Evolutionary conservation across 192 early-diverging fungal species (phyloP).

Genomic region (Gigaspora rosea): DNA sequence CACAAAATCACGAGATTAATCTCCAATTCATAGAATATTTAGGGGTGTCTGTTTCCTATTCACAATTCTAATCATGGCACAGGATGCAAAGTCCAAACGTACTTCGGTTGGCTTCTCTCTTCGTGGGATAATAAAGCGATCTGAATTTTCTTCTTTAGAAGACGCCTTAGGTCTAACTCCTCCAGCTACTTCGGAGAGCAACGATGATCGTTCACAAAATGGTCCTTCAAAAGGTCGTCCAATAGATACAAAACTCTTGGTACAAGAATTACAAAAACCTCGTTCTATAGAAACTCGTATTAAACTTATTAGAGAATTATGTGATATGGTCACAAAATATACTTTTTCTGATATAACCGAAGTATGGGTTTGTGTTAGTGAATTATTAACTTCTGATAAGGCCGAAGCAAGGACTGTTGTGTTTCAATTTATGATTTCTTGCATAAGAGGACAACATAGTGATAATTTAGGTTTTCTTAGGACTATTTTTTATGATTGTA

Average conservation of each 20-base stretch:
- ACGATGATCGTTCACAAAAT: too few species aligned
- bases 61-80: too few species aligned
- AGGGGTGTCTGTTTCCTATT: too few species aligned
- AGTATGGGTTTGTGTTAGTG: conserved; percentile 53
- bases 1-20: too few species aligned
- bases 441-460: conserved; percentile 56
- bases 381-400: conserved; percentile 47
- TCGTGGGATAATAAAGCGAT: too few species aligned
- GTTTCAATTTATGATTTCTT: conserved; percentile 62
- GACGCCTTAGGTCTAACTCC: too few species aligned
- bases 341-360: conserved; percentile 56
- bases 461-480: conserved; percentile 56
- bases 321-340: conserved; percentile 48
- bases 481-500: conserved; percentile 54
- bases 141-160: too few species aligned
- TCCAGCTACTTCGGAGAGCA: too few species aligned
- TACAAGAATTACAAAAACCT: conserved; percentile 43
- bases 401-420: conserved; percentile 53
- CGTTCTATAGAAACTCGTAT: conserved; percentile 44
- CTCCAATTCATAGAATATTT: too few species aligned
- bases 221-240: conserved; percentile 21
- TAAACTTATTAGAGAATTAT: conserved; percentile 52
- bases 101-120: too few species aligned
- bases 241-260: conserved; percentile 54
- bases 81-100: too few species aligned